Evolutionary conservation across 176 grass and related monocot species (phyloP), one percentile per base, ranked within the genome.

Genomic region (Poa annua): DNA sequence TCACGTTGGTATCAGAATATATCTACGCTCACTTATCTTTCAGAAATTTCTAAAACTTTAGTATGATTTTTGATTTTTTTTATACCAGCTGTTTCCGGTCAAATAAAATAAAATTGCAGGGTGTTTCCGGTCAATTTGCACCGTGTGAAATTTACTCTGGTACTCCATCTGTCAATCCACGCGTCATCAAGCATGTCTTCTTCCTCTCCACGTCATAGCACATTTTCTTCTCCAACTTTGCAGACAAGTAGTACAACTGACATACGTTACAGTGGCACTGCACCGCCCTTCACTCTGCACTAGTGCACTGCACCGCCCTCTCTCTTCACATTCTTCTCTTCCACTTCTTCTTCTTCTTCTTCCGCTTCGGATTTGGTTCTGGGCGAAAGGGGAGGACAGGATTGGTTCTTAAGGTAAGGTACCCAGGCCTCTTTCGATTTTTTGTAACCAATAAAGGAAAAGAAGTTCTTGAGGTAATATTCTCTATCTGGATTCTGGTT

Each of bases 251-350:
- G 38, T 44, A 45, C 2, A 70, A 44, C 38, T 21, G 20, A 12
- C 39, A 44, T 42, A 44, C 66, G 66, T 70, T 70, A 42, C 66
- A 70, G 38, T 24, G 2, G 66, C 66, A n/a, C n/a, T n/a, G n/a
- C n/a, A n/a, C n/a, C 22, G 21, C 38, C 39, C 20, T 21, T 41
- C 66, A 60, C 21, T 60, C 59, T 62, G 24, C 59, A 62, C 20
- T 62, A 17, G 24, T 26, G 24, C 22, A 61, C 57, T 61, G 57
- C 12, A 25, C 57, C 12, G 4, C 59, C 24, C 22, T 25, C 57
- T 60, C 10, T 24, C 21, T 11, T 68, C 36, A 35, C 6, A 62
- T 62, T 29, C 59, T 42, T 29, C 59, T 14, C 24, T 22, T 26
- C 59, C 3, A 11, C n/a, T 60, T 12, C 56, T 25, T 2, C 26